Percentiles rank a stretch among this genome's conserved stretches.
These are phyloP conservation scores for Suillus clintonianus DNA, from an alignment of 768 basidiomycete genomes.

Conservation along the genomic window DNA sequence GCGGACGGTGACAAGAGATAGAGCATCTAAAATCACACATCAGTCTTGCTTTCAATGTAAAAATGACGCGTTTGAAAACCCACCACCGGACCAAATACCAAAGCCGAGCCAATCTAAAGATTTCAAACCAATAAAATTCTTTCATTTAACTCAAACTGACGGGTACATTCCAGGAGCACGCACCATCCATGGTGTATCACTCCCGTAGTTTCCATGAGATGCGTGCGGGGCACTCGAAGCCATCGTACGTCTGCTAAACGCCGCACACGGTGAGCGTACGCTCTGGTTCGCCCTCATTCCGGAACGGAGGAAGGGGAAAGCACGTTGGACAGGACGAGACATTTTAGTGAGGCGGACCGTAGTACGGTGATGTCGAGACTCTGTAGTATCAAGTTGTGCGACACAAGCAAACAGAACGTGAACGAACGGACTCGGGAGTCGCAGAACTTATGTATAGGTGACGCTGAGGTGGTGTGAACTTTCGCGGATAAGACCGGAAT, in stretches of 20 bases:
- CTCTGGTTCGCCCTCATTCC: slow-evolving; percentile 11
- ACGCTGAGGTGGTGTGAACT: not conserved
- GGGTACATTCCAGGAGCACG: slow-evolving; percentile 6
- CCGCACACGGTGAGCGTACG: slow-evolving; percentile 14
- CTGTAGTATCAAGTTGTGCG: not conserved
- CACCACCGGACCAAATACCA: slow-evolving; percentile 34
- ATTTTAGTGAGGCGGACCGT: slow-evolving; percentile 13
- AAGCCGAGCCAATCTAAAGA: slow-evolving; percentile 30
- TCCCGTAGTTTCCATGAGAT: slow-evolving; percentile 16
- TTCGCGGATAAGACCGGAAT: slow-evolving; percentile 5
- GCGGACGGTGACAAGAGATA: slow-evolving; percentile 34
- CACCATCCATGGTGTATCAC: slow-evolving; percentile 32
- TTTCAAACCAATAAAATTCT: not conserved
- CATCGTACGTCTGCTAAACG: slow-evolving; percentile 24
- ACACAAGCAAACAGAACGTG: not conserved
- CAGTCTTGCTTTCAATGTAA: not conserved
- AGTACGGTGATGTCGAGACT: not conserved
- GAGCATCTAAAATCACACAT: slow-evolving; percentile 21
- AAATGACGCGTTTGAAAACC: slow-evolving; percentile 6
- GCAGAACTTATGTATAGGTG: not conserved
- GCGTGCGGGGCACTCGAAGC: slow-evolving; percentile 24
- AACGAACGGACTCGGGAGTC: not conserved
- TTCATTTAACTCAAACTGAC: not conserved
- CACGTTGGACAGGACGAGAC: slow-evolving; percentile 22
- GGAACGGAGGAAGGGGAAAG: slow-evolving; percentile 19